Evolutionary conservation across 2,329 filamentous ascomycete species (phyloP).

Genomic region (Clonostachys chloroleuca): DNA sequence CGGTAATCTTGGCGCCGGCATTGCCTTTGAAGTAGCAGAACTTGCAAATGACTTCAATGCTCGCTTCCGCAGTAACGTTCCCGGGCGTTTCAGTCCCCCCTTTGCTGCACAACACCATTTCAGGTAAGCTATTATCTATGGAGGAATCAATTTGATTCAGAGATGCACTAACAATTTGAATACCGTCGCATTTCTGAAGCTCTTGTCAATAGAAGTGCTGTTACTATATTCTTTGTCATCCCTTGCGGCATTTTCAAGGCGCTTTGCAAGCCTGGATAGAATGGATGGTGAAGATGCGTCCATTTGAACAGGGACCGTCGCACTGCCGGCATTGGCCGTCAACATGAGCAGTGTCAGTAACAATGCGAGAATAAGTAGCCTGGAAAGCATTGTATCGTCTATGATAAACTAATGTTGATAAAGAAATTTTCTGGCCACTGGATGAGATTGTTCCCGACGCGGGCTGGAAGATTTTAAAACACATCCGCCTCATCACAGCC

Average conservation of each 20-base stretch:
- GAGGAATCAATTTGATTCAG: conserved; percentile 9
- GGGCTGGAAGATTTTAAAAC: no score
- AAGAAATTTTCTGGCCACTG: no score
- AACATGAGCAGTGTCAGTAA: no score
- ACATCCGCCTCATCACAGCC: no score
- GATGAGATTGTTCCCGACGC: no score
- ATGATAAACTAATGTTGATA: no score
- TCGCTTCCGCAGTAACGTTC: not conserved
- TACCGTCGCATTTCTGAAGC: conserved; percentile 30
- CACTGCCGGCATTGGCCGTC: no score
- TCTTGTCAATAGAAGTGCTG: conserved; percentile 26
- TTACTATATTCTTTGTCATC: conserved; percentile 8
- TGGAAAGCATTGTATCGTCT: no score
- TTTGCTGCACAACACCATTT: not conserved
- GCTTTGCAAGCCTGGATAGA: not conserved
- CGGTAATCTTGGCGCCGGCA: conserved; percentile 33
- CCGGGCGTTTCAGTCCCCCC: not conserved
- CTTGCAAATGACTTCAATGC: conserved; percentile 36
- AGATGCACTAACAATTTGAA: conserved; percentile 21
- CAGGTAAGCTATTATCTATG: not conserved
- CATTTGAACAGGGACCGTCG: no score
- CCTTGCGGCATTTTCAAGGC: not conserved
- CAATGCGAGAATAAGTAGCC: no score
- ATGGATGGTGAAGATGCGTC: not conserved
- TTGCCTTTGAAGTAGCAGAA: conserved; percentile 46